Base-by-base conservation (phyloP, 192 early-diverging fungal species). In the Chytriomyces hyalinus region DNA sequence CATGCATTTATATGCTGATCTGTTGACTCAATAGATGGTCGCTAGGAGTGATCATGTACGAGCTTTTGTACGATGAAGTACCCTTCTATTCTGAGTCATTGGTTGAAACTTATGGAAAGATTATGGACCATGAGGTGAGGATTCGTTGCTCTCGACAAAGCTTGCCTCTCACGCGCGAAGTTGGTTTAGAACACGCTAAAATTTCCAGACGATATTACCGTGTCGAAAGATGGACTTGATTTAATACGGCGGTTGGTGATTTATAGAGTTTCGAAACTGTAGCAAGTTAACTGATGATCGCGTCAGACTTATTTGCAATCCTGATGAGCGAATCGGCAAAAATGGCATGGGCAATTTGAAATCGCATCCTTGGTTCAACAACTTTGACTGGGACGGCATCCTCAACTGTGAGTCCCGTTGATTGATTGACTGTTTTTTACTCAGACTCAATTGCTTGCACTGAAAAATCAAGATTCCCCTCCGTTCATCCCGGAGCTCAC, bases 71-170 rank as follows among this genome's bases (percentile, higher is more conserved):
- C 49, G 94, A 92, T 24, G 91, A 94, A 75, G 92, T 94, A 28
- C 96, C 96, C 5, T 97, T 96, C 78, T 94, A 94, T 78, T 90
- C 92, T 49, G 94, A 95, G 76, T 93, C 92, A 17, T 84, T 94
- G 46, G 88, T 89, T 70, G 93, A 93, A 65, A 96, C 93, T 6
- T 96, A 96, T 76, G 91, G 89, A 22, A 89, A 93, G 71, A 92
- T 97, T 75, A 93, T 96, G 86, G 86, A 92, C 68, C 90, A 92
- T 75, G 88, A 94, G 87, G 90, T 92, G 67, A 83, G 86, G 61
- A 81, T 36, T 36, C 36, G 1, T 36, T 36, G 36, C 65, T 65
- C 11, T 13, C 20, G 3, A 24, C 11, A 2, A 65, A 71, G 36
- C 17, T 67, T 15, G 15, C 15, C 65, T 24, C 20, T 71, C 43